phyloP scores from a whole-genome alignment of 2,329 filamentous ascomycete genomes.

The Sarocladiaceae sp. region DNA sequence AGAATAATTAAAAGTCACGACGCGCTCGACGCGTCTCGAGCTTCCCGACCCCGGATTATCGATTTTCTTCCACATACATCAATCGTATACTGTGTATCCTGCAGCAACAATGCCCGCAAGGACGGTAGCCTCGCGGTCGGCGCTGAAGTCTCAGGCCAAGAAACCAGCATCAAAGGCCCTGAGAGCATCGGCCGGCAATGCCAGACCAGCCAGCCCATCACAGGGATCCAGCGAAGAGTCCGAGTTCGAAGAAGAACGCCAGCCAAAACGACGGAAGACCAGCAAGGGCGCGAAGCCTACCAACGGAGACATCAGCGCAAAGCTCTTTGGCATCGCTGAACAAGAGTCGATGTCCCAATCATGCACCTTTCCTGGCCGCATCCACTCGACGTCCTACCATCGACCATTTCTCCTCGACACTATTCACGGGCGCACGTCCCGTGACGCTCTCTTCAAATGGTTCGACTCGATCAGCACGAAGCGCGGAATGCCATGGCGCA shows the following conservation, averaged over 20 bases:
- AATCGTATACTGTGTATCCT: not conserved
- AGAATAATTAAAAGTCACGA: not conserved
- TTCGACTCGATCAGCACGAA: slow-evolving; percentile 40
- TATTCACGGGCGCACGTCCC: slow-evolving; percentile 19
- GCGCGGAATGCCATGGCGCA: slow-evolving; percentile 55
- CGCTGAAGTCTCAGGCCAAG: no score
- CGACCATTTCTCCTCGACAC: slow-evolving; percentile 40
- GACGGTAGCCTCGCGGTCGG: not conserved
- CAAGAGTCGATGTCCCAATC: not conserved
- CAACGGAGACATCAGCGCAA: not conserved
- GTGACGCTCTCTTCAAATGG: slow-evolving; percentile 40
- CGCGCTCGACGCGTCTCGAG: not conserved
- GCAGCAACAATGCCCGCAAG: not conserved
- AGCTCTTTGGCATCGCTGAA: not conserved
- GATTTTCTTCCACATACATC: not conserved
- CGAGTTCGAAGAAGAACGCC: slow-evolving; percentile 2
- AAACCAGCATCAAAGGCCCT: not conserved
- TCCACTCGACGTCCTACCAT: slow-evolving; percentile 33
- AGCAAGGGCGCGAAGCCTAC: not conserved
- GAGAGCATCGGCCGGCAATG: no score
- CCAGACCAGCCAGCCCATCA: not conserved
- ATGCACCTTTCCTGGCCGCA: slow-evolving; percentile 9
- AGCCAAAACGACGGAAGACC: slow-evolving; percentile 8
- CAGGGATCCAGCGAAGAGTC: not conserved
- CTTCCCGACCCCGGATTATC: not conserved